Conservation (phyloP, 1,139 yeast genomes). For the Geotrichum reessii region DNA sequence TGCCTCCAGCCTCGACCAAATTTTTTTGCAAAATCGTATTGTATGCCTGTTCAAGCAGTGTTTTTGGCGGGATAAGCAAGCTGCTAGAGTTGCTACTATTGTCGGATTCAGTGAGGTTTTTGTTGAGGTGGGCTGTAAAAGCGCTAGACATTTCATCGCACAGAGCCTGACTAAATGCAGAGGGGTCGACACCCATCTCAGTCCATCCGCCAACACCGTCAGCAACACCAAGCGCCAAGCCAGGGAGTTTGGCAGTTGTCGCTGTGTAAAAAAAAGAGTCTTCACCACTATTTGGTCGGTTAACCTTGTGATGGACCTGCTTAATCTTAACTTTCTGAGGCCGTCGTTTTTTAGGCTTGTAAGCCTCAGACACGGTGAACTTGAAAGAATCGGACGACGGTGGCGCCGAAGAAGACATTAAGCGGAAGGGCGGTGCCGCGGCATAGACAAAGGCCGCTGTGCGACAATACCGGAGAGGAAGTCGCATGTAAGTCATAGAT, state of each 20-base stretch:
- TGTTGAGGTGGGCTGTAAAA: conserved; percentile 11
- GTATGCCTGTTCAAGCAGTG: conserved; percentile 48
- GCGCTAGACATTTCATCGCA: conserved; percentile 33
- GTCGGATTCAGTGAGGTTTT: background rate
- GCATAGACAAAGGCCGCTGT: background rate
- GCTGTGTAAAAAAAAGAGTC: conserved; percentile 67
- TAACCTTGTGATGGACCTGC: background rate
- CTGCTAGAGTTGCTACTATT: too few species aligned
- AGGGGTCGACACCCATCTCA: conserved; percentile 83
- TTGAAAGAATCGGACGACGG: background rate
- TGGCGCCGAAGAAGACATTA: conserved; percentile 1
- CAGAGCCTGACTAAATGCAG: conserved; percentile 35
- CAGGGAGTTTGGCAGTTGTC: conserved; percentile 36
- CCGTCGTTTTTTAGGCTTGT: conserved; percentile 13
- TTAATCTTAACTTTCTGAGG: background rate
- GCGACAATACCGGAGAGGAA: background rate
- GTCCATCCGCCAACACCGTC: conserved; percentile 99
- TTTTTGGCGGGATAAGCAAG: background rate
- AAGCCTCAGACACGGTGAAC: conserved; percentile 13
- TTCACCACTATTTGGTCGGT: conserved; percentile 55
- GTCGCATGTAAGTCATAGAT: background rate
- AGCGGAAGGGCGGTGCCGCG: background rate
- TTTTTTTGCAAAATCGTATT: conserved; percentile 48
- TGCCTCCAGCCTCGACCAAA: conserved; percentile 83
- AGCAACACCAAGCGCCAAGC: conserved; percentile 74